phyloP scores from a whole-genome alignment of 2,329 filamentous ascomycete species.

The Cercospora nicotianae region DNA sequence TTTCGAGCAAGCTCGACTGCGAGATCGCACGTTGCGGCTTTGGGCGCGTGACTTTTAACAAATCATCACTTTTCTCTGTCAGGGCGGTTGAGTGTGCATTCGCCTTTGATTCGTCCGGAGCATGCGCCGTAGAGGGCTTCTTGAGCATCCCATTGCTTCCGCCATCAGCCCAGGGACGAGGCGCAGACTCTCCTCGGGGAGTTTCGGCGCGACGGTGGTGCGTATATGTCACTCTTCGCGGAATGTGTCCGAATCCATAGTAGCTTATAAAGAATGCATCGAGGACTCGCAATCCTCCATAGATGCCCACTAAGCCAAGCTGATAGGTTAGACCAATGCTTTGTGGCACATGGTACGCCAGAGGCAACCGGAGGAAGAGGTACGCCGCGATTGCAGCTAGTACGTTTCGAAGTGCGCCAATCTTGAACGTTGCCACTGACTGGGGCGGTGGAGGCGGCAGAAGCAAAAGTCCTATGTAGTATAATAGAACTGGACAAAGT shows the following conservation, averaged over 20 bases:
- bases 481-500: constrained; percentile 44
- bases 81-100: constrained; percentile 8
- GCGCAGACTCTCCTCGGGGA: constrained; percentile 26
- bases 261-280: constrained; percentile 49
- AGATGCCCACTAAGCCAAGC: constrained; percentile 46
- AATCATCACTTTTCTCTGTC: constrained; percentile 12
- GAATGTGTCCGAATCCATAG: constrained; percentile 44
- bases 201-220: constrained; percentile 39
- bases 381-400: constrained; percentile 42
- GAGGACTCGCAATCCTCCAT: constrained; percentile 45
- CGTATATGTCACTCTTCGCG: constrained; percentile 45
- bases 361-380: constrained; percentile 46
- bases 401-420: constrained; percentile 40
- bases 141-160: constrained; percentile 23
- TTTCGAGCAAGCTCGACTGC: constrained; percentile 29
- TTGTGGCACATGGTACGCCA: constrained; percentile 47
- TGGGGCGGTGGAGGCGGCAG: constrained; percentile 44
- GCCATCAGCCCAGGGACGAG: constrained; percentile 25
- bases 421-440: constrained; percentile 34
- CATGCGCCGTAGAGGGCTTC: constrained; percentile 13
- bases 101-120: background rate
- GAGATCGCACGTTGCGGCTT: constrained; percentile 22
- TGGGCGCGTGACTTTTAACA: constrained; percentile 15
- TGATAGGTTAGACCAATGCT: constrained; percentile 50
- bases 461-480: constrained; percentile 46